Conservation (phyloP, 2,329 filamentous ascomycete species). For the Paecilomyces dactylethromorphus region DNA sequence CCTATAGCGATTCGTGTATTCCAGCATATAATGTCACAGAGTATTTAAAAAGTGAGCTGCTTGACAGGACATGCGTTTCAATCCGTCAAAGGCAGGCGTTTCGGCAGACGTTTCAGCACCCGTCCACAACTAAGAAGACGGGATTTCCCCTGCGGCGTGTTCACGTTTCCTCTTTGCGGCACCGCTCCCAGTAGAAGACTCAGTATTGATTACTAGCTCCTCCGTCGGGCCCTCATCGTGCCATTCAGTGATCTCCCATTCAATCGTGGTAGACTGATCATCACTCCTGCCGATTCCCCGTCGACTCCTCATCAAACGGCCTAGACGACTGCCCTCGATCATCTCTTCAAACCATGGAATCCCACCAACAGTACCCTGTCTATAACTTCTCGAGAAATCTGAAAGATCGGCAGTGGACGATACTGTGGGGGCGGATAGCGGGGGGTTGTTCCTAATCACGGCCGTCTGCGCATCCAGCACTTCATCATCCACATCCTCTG, state of each 20-base stretch:
- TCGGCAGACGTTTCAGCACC: not conserved
- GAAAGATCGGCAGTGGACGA: constrained; percentile 13
- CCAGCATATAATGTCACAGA: not conserved
- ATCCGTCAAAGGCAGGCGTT: not conserved
- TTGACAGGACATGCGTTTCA: not conserved
- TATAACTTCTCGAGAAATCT: constrained; percentile 24
- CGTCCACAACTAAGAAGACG: not conserved
- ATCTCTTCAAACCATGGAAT: constrained; percentile 83
- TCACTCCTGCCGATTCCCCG: constrained; percentile 52
- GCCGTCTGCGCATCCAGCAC: constrained; percentile 16
- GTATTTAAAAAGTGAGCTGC: not conserved
- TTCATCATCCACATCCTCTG: constrained; percentile 37
- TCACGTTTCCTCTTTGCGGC: not conserved
- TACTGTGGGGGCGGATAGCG: constrained; percentile 11
- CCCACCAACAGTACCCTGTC: constrained; percentile 41
- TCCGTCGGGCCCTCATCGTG: constrained; percentile 36
- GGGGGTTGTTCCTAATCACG: constrained; percentile 17
- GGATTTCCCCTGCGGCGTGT: not conserved
- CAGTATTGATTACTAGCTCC: not conserved
- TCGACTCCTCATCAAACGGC: constrained; percentile 56
- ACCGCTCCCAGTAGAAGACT: not conserved
- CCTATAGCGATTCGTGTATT: not conserved
- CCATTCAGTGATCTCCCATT: constrained; percentile 83
- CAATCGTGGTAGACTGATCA: constrained; percentile 61
- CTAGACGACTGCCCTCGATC: constrained; percentile 68